phyloP scores from a whole-genome alignment of 192 early-diverging fungal genomes.

The Coemansia sp. region DNA sequence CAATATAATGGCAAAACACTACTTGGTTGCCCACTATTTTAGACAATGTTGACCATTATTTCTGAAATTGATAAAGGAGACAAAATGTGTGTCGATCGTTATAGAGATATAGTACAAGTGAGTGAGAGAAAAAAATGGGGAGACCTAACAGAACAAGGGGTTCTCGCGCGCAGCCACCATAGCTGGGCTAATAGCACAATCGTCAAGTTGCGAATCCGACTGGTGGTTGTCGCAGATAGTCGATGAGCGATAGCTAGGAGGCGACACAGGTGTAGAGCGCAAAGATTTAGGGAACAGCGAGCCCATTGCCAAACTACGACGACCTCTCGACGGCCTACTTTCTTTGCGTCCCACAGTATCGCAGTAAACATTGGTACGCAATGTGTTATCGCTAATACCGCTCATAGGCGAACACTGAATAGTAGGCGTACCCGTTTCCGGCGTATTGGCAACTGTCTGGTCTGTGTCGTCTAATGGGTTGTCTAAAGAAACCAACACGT shows the following conservation, averaged over 20 bases:
- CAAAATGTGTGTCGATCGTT: not conserved
- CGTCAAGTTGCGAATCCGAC: not conserved
- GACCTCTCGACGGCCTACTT: not conserved
- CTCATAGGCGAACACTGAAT: conserved; percentile 10
- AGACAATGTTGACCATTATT: not conserved
- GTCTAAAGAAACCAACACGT: conserved; percentile 30
- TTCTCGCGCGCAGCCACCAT: conserved; percentile 33
- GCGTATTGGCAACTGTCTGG: not conserved
- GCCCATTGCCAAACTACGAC: not conserved
- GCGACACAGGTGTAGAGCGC: not conserved
- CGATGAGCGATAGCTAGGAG: conserved; percentile 6
- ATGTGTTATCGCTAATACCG: not conserved
- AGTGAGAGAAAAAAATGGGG: not conserved
- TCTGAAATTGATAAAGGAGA: not conserved
- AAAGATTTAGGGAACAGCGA: not conserved
- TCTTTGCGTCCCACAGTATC: not conserved
- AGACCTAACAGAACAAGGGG: conserved; percentile 35
- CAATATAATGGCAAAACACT: not conserved
- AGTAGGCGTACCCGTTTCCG: not conserved
- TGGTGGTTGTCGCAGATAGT: conserved; percentile 5
- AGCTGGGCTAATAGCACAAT: not conserved
- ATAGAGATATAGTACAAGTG: conserved; percentile 11
- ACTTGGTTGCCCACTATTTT: too few species aligned
- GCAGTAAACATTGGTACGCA: not conserved
- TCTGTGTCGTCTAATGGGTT: conserved; percentile 16